A percentile compares a stretch with the other conserved stretches of the same genome.
These are phyloP conservation scores for Calocybe gangraenosa DNA, from an alignment of 768 basidiomycete genomes.

Conservation along the genomic window DNA sequence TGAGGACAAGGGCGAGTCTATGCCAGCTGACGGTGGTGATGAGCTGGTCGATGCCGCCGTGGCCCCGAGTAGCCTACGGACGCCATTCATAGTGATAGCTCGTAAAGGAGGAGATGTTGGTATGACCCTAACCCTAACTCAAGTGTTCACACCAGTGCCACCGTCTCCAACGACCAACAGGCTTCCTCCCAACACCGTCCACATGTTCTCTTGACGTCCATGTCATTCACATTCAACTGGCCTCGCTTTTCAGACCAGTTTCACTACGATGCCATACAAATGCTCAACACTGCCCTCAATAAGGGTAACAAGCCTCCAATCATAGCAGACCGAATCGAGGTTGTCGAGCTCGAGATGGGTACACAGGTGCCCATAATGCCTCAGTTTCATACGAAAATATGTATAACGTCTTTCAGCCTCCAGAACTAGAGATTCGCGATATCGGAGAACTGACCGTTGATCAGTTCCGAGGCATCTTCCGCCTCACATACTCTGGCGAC, in stretches of 20 bases:
- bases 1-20: constrained; percentile 19
- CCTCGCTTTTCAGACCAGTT: constrained; percentile 96
- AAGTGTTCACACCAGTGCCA: constrained; percentile 7
- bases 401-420: constrained; percentile 57
- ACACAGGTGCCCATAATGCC: constrained; percentile 59
- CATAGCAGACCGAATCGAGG: constrained; percentile 96
- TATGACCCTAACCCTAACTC: constrained; percentile 20
- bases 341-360: constrained; percentile 99
- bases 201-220: constrained; percentile 22
- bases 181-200: background rate
- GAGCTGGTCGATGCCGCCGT: constrained; percentile 23
- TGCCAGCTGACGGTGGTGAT: constrained; percentile 19
- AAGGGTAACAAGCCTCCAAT: constrained; percentile 97
- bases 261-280: constrained; percentile 91
- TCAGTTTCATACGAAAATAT: constrained; percentile 1
- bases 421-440: constrained; percentile 94
- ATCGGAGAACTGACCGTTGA: constrained; percentile 95
- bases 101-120: background rate
- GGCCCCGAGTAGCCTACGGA: constrained; percentile 58
- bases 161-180: background rate
- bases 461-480: constrained; percentile 95
- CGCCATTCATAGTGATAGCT: constrained; percentile 56
- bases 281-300: constrained; percentile 96
- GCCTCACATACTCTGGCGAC: constrained; percentile 91
- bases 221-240: constrained; percentile 95